Base-by-base conservation (phyloP, 2,329 filamentous ascomycete species). In the Rhytidhysteron rufulum region DNA sequence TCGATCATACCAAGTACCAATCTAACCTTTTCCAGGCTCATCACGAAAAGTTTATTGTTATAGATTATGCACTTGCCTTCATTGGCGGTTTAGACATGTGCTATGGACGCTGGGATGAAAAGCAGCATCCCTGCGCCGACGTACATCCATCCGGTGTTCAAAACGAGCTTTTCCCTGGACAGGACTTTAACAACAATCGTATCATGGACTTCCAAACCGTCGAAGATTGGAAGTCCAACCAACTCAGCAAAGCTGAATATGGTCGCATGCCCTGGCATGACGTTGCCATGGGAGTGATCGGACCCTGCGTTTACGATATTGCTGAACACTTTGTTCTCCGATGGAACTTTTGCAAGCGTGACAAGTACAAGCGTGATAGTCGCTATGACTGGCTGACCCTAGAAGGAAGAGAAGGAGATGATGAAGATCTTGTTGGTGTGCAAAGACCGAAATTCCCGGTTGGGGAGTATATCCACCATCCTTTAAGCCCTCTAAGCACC, bases 221-320 rank as follows among this genome's bases (percentile, higher is more conserved):
- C 1, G 66, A 86, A 21, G 85, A 96, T 58, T 97, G 91, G 91
- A 88, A 93, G 65, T 80, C 85, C 36, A 97, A 98, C 51, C 88
- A 95, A 62, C 72, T 97, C 13, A 88, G 83, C 64, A 97, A 97
- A 67, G 82, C 85, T 3, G 88, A 95, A 35, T 94, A 84, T 54
- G 90, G 90, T 6, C 84, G 93, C 21, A 97, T 98, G 93, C 91
- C 91, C 0, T 98, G 93, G 93, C 90, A 97, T 60, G 93, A 98
- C 62, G 89, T 96, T 3, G 78, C 87, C 8, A 94, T 97, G 86
- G 89, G 85, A 10, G 54, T 96, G n/a, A 79, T 93, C 42, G 91
- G 93, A 0, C 88, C 90, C 15, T 87, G 83, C 49, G 87, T 95
- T 9, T 89, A 91, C 60, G 91, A 97, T 57, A 93, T 98, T 53